Conservation (phyloP, 768 basidiomycete species). For the Panus rudis region DNA sequence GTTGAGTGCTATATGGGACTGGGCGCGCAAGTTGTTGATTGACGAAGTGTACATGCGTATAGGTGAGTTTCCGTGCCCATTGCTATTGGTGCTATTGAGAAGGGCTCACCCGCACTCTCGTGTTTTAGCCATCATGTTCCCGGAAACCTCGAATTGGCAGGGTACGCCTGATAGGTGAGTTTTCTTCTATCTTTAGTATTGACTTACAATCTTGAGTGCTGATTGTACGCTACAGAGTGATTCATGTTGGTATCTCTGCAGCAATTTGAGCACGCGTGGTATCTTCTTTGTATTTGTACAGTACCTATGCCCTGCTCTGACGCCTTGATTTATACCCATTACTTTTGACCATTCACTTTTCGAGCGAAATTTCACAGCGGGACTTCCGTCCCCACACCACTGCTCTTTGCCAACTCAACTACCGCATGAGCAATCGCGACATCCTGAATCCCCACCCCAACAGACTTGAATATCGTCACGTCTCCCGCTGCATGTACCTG, state of each 20-base stretch:
- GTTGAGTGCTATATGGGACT: slow-evolving; percentile 30
- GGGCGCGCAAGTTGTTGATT: slow-evolving; percentile 43
- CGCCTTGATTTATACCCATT: too few species aligned
- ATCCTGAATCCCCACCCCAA: slow-evolving; percentile 84
- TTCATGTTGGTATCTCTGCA: slow-evolving; percentile 53
- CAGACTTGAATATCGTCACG: slow-evolving; percentile 82
- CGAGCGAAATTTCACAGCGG: too few species aligned
- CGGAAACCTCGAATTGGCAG: slow-evolving; percentile 53
- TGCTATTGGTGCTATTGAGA: neutral
- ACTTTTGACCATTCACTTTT: too few species aligned
- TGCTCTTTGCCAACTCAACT: slow-evolving; percentile 49
- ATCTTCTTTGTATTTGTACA: too few species aligned
- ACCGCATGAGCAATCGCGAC: slow-evolving; percentile 73
- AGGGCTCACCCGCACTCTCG: too few species aligned
- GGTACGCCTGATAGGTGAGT: slow-evolving; percentile 52
- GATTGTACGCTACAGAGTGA: slow-evolving; percentile 31
- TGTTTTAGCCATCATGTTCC: slow-evolving; percentile 47
- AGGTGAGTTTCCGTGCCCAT: slow-evolving; percentile 25
- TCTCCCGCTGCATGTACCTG: slow-evolving; percentile 16
- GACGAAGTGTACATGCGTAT: slow-evolving; percentile 59
- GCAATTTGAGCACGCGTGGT: slow-evolving; percentile 39
- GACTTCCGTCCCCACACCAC: slow-evolving; percentile 46
- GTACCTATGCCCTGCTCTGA: too few species aligned
- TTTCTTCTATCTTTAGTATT: neutral
- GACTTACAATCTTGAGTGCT: neutral